Evolutionary conservation across 2,329 filamentous ascomycete genomes (phyloP), one percentile per base, ranked within the genome.

Genomic region (Apiospora pterosperma): DNA sequence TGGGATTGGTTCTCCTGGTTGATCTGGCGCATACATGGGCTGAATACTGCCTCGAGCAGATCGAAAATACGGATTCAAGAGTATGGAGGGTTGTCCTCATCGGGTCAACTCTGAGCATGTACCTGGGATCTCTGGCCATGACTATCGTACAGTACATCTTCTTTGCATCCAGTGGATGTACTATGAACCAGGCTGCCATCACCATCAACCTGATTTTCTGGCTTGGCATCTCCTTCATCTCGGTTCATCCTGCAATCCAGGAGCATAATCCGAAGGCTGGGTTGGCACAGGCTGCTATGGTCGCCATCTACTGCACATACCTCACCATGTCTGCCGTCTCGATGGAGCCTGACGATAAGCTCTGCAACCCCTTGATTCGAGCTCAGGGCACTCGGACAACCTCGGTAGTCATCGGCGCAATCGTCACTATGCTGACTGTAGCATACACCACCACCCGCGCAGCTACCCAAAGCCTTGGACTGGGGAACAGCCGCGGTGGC

Each of bases 1-100:
- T 99, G 36, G 96, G 96, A 31, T 85, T 99, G 55, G 91, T 99
- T 62, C 86, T 99, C 19, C 83, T 99, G 23, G 95, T 99, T 62
- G 96, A 99, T 72, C 86, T 99, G 66, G 96, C 96, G 4, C 96
- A 99, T 76, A 93, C 91, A 58, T 99, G 96, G 94, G 96, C 96
- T 36, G 96, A 99, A 78, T 93, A 96, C 75, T 99, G 96, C 78
- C 86, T 98, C 63, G 89, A 90, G 69, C 93, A 97, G 81, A 97
- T 99, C 67, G 95, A 99, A 73, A 88, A 93, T 39, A 91, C 88
- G 58, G 93, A 97, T 75, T 97, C 93, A 5, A 85, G 86, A 44
- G 76, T 91, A 28, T 99, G 96, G 96, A 89, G 94, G 67, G 87
- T 88, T 34, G 82, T 98, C 64, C 86, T 99, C 62, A 94, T 99